Base-by-base conservation (phyloP, 352 stramenopile genomes). In the Globisporangium megalacanthum region DNA sequence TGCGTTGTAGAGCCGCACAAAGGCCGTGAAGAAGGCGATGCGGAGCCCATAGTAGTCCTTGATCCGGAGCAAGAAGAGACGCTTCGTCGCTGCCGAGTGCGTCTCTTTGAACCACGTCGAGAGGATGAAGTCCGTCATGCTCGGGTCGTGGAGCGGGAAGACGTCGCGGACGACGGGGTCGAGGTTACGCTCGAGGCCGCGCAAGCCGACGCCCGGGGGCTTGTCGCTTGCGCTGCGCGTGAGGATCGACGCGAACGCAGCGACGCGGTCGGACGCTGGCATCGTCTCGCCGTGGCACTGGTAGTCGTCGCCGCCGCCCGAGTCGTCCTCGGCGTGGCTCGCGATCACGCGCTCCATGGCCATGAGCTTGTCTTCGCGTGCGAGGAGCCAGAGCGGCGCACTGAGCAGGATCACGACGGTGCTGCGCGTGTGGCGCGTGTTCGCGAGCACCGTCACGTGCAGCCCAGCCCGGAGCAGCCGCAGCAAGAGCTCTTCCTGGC, bases 11-110 rank as follows among this genome's bases (percentile, higher is more conserved):
- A 86, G 72, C 20, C 73, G 73, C 45, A 83, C 70, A 31, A 84
- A 86, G 7, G 76, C 76, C 25, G 64, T 75, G 62, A 78, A 80
- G 65, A 86, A 86, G 11, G 76, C 76, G 46, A 86, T 68, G 44
- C 70, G 76, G 25, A 86, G 52, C 0, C 76, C 76, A 62, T 83
- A 86, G 60, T 86, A 82, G 52, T 86, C 74, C 51, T 86, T 86
- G 58, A 80, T 63, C 14, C 76, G 73, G 50, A 84, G 54, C 8
- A 86, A 46, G 48, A 84, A 80, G 8, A 86, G 64, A 2, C 72
- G 72, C 35, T 74, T 75, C 35, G 65, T 75, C 19, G 58, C 62
- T 47, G 68, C 63, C 54, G 66, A 68, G 53, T 74, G 64, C 15
- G 62, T 78, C 54, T 83, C 62, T 35, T 73, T 73, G 59, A 66